Conservation (phyloP, 305 asterid genomes). For the Fraxinus platypoda region DNA sequence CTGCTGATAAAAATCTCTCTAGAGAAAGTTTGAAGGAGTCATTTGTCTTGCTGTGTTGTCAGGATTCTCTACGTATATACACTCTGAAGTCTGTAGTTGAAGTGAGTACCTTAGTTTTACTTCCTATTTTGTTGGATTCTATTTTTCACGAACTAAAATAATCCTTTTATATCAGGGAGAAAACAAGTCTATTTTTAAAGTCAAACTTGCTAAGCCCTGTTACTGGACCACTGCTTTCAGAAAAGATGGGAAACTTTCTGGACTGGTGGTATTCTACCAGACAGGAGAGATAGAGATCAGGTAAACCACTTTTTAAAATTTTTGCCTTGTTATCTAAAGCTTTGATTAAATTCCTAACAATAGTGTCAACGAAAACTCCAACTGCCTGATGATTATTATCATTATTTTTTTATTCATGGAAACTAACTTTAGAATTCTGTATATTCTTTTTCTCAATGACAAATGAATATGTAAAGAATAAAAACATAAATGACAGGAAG, state of each 20-base stretch:
- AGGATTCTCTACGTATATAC: slow-evolving; percentile 53
- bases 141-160: slow-evolving; percentile 24
- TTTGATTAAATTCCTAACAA: slow-evolving; percentile 14
- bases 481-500: slow-evolving; percentile 16
- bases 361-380: slow-evolving; percentile 11
- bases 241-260: slow-evolving; percentile 53
- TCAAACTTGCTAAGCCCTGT: slow-evolving; percentile 73
- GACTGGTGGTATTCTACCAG: slow-evolving; percentile 61
- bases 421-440: background rate
- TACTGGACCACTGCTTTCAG: slow-evolving; percentile 66
- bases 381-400: background rate
- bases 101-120: slow-evolving; percentile 40
- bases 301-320: slow-evolving; percentile 39
- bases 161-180: slow-evolving; percentile 55
- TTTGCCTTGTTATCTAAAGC: slow-evolving; percentile 12
- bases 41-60: slow-evolving; percentile 66
- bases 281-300: slow-evolving; percentile 83
- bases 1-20: slow-evolving; percentile 37
- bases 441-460: slow-evolving; percentile 16
- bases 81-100: slow-evolving; percentile 63
- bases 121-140: slow-evolving; percentile 20
- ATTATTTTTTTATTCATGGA: background rate
- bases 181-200: slow-evolving; percentile 55
- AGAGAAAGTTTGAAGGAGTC: slow-evolving; percentile 43
- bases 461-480: slow-evolving; percentile 1